A percentile compares a stretch with the other conserved stretches of the same genome.
These are phyloP conservation scores for Aureobasidium sp. DNA, from an alignment of 2,329 filamentous ascomycete genomes.

Conservation along the genomic window DNA sequence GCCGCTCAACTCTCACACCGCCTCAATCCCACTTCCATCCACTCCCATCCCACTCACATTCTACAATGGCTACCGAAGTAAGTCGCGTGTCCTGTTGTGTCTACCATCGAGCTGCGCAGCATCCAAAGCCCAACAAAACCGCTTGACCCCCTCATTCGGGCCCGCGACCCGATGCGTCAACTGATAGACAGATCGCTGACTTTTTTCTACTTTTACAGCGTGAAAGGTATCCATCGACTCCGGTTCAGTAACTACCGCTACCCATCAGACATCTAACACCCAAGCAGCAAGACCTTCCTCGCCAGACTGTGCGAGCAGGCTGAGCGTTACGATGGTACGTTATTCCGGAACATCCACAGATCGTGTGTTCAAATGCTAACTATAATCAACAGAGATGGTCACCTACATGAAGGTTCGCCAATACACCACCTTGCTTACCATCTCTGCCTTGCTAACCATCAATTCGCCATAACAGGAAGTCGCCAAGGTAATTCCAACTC, in stretches of 20 bases:
- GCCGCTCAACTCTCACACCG: constrained; percentile 1
- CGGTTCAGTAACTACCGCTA: background rate
- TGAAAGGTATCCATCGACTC: constrained; percentile 37
- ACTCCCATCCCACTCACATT: background rate
- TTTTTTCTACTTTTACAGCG: constrained; percentile 33
- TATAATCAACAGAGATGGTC: constrained; percentile 68
- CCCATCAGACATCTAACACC: constrained; percentile 27
- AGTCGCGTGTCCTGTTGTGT: background rate
- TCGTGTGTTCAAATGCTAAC: constrained; percentile 20
- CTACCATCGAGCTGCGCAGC: background rate
- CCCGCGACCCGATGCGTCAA: constrained; percentile 4
- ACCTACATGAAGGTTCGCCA: constrained; percentile 86
- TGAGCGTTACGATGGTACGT: constrained; percentile 93
- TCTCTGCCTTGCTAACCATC: constrained; percentile 15
- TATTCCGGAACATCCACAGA: constrained; percentile 15
- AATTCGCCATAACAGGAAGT: constrained; percentile 60
- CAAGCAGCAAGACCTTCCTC: constrained; percentile 93
- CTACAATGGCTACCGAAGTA: constrained; percentile 17
- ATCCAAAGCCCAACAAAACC: constrained; percentile 17
- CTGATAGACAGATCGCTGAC: constrained; percentile 26
- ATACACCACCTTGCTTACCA: background rate
- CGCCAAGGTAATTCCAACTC: constrained; percentile 61
- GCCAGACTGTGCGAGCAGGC: constrained; percentile 99
- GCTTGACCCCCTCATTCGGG: constrained; percentile 10
- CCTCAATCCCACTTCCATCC: background rate